phyloP scores from a whole-genome alignment of 352 stramenopile species.

The Pythium oligandrum region DNA sequence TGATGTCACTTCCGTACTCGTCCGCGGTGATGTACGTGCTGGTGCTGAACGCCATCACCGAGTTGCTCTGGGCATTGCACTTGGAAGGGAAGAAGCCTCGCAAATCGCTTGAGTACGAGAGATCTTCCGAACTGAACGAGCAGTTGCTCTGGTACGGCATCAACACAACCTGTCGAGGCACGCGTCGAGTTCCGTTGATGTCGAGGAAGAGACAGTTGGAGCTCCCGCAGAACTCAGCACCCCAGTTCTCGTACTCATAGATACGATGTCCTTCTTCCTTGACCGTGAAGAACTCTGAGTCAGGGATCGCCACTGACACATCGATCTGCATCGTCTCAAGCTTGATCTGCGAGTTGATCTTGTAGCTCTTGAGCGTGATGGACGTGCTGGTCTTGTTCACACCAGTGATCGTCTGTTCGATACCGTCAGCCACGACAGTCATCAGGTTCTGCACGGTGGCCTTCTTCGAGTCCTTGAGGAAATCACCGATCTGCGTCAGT shows the following conservation, averaged over 20 bases:
- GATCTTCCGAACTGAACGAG: constrained; percentile 15
- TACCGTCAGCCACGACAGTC: constrained; percentile 1
- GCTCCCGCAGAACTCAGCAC: constrained; percentile 22
- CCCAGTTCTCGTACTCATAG: constrained; percentile 20
- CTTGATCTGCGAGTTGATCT: constrained; percentile 11
- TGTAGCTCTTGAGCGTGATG: constrained; percentile 3
- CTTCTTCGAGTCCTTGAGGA: neutral
- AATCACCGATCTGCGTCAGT: no score
- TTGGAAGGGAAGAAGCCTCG: constrained; percentile 26
- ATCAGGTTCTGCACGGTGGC: constrained; percentile 1
- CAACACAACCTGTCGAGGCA: constrained; percentile 32
- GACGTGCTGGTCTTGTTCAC: neutral
- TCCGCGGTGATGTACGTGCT: constrained; percentile 39
- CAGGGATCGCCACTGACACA: constrained; percentile 3
- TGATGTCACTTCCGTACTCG: constrained; percentile 19
- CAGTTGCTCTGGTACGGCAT: constrained; percentile 32
- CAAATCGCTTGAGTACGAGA: constrained; percentile 37
- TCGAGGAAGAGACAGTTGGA: constrained; percentile 34
- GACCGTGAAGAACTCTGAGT: neutral
- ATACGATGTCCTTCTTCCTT: neutral
- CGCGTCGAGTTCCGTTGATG: constrained; percentile 11
- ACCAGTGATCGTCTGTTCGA: neutral
- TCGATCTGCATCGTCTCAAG: constrained; percentile 9
- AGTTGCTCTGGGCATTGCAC: constrained; percentile 20
- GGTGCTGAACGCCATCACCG: constrained; percentile 26